These are phyloP conservation scores for Lactarius vividus DNA, from an alignment of 768 basidiomycete species.

Conservation along the genomic window DNA sequence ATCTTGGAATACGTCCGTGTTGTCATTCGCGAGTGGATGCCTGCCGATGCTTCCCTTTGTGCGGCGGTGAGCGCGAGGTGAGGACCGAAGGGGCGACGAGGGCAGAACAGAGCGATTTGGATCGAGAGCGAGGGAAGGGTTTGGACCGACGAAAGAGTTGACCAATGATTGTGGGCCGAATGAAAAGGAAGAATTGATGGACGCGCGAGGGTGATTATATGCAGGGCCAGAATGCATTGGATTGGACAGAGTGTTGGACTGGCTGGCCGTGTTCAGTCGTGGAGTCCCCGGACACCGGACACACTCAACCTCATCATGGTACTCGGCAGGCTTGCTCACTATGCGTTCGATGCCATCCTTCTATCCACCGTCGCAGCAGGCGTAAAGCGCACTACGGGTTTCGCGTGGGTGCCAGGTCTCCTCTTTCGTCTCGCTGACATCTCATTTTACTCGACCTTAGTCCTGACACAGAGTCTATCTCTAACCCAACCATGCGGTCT, in stretches of 20 bases:
- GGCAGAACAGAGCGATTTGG: conserved; percentile 78
- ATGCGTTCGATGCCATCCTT: conserved; percentile 78
- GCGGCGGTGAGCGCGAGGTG: conserved; percentile 55
- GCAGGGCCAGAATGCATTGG: conserved; percentile 34
- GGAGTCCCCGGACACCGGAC: background rate
- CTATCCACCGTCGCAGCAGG: conserved; percentile 90
- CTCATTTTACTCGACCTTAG: conserved; percentile 39
- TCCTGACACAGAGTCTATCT: conserved; percentile 61
- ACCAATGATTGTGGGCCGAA: conserved; percentile 77
- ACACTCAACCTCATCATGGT: conserved; percentile 31
- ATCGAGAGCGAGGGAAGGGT: conserved; percentile 66
- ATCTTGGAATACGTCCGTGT: conserved; percentile 72
- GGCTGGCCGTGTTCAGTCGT: background rate
- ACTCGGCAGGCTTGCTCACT: conserved; percentile 79
- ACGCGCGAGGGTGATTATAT: conserved; percentile 54
- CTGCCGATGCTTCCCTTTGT: conserved; percentile 48
- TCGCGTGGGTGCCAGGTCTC: conserved; percentile 58
- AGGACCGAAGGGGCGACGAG: conserved; percentile 67
- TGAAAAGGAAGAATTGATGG: conserved; percentile 79
- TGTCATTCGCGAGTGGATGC: conserved; percentile 79
- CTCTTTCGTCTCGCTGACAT: conserved; percentile 10
- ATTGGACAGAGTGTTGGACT: conserved; percentile 25
- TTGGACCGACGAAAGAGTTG: conserved; percentile 64
- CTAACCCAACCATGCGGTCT: conserved; percentile 74
- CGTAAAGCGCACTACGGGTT: conserved; percentile 85